These are phyloP conservation scores for Microsporum audouinii DNA, from an alignment of 2,329 filamentous ascomycete genomes.

Conservation along the genomic window DNA sequence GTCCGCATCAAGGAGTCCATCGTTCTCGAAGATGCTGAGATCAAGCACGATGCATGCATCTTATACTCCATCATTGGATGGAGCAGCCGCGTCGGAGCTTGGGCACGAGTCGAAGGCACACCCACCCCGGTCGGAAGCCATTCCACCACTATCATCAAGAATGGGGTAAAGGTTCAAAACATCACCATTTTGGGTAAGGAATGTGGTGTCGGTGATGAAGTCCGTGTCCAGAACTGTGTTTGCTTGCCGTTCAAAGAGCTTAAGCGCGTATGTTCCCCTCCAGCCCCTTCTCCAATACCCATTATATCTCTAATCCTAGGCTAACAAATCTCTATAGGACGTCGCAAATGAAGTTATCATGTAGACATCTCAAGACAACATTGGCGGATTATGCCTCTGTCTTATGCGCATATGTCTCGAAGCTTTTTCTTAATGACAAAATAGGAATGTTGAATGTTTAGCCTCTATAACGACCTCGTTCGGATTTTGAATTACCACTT, in stretches of 20 bases:
- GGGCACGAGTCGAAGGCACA: slow-evolving; percentile 93
- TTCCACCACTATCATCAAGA: slow-evolving; percentile 90
- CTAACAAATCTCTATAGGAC: slow-evolving; percentile 44
- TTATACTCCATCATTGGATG: slow-evolving; percentile 95
- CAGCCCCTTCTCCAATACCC: not conserved
- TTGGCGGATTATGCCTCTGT: not conserved
- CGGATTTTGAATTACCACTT: not conserved
- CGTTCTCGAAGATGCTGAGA: slow-evolving; percentile 85
- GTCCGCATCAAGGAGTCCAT: slow-evolving; percentile 92
- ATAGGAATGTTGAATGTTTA: not conserved
- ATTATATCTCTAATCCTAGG: not conserved
- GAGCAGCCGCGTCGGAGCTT: slow-evolving; percentile 92
- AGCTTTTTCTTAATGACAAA: not conserved
- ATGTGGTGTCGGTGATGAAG: slow-evolving; percentile 83
- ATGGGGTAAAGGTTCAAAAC: slow-evolving; percentile 95
- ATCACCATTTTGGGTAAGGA: slow-evolving; percentile 97
- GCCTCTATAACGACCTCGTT: not conserved
- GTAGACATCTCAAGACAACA: slow-evolving; percentile 34
- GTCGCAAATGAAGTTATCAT: slow-evolving; percentile 65
- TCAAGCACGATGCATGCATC: slow-evolving; percentile 93
- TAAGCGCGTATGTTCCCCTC: slow-evolving; percentile 60
- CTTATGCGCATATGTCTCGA: not conserved
- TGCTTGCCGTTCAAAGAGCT: slow-evolving; percentile 97
- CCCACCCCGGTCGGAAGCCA: slow-evolving; percentile 80
- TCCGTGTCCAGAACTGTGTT: slow-evolving; percentile 93